Base-by-base conservation (phyloP, 352 stramenopile species). In the Phytopythium sindhum region DNA sequence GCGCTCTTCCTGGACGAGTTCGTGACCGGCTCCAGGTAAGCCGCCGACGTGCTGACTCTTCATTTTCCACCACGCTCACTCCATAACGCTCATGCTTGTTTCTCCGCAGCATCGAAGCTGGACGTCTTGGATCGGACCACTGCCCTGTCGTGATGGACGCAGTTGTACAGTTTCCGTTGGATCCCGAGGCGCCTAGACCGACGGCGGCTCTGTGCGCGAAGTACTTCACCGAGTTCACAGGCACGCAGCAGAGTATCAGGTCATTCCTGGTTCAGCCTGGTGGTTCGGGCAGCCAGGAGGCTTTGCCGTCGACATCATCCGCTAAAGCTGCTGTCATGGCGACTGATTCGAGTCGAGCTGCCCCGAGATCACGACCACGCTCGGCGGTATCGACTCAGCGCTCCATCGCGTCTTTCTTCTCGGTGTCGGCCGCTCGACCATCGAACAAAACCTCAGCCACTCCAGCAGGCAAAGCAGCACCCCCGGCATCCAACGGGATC, bases 201-300 rank as follows among this genome's bases (percentile, higher is more conserved):
- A 77, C 66, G n/a, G 74, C 79, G 19, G 68, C 78, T 19, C 57
- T 91, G 0, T 93, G 83, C 35, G 79, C 84, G 31, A 90, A 86
- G 53, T 81, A 89, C 68, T 93, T 78, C 57, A 61, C 67, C 10
- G 86, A 95, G 47, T 95, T 93, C 61, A 80, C 84, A 9, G 84
- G 86, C 23, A 93, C 72, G 28, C 86, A 95, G 47, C 83, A 91
- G 55, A 79, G 61, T 48, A 88, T 91, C 52, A 80, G 76, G 58
- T 64, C 74, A 23, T 93, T 81, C 45, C 42, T 81, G 11, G 17
- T 39, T 15, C 55, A 19, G 24, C 37, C 6, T 55, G 68, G 51
- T 57, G 23, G 45, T 63, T 53, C 37, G 24, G 47, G 11, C 47
- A 35, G 15, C 26, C 23, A 21, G 17, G 14, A 21, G 15, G 47